Evolutionary conservation across 2,329 filamentous ascomycete genomes (phyloP).

Genomic region (Thielaviopsis musarum): DNA sequence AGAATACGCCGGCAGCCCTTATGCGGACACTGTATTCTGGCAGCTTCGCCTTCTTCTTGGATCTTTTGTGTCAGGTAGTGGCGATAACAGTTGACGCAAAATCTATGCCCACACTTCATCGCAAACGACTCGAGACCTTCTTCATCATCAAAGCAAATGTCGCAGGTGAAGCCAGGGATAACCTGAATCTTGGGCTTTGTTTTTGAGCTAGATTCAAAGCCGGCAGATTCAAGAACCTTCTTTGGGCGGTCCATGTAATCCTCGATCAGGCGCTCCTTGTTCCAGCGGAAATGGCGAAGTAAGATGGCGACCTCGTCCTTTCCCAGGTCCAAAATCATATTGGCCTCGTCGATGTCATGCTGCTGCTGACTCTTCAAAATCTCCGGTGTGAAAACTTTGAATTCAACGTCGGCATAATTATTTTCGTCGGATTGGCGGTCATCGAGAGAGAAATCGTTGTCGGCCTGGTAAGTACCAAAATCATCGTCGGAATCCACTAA

Average conservation of each 20-base stretch:
- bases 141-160: constrained; percentile 90
- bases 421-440: constrained; percentile 43
- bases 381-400: constrained; percentile 59
- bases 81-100: constrained; percentile 80
- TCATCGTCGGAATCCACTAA: constrained; percentile 11
- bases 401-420: constrained; percentile 63
- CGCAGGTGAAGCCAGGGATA: constrained; percentile 67
- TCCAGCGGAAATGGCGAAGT: constrained; percentile 81
- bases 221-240: constrained; percentile 67
- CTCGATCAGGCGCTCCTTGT: constrained; percentile 87
- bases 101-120: constrained; percentile 87
- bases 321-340: constrained; percentile 74
- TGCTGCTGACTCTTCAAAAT: constrained; percentile 80
- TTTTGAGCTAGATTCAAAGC: constrained; percentile 50
- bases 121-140: constrained; percentile 67
- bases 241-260: constrained; percentile 85
- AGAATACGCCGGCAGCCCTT: constrained; percentile 80
- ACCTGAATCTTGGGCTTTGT: constrained; percentile 50
- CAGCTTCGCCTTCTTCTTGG: constrained; percentile 84
- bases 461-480: constrained; percentile 7
- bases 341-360: constrained; percentile 74
- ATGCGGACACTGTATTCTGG: constrained; percentile 81
- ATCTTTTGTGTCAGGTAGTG: constrained; percentile 92
- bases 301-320: constrained; percentile 85
- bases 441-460: constrained; percentile 23